Conservation (phyloP, 2,329 filamentous ascomycete genomes). For the Neonectria ditissima region DNA sequence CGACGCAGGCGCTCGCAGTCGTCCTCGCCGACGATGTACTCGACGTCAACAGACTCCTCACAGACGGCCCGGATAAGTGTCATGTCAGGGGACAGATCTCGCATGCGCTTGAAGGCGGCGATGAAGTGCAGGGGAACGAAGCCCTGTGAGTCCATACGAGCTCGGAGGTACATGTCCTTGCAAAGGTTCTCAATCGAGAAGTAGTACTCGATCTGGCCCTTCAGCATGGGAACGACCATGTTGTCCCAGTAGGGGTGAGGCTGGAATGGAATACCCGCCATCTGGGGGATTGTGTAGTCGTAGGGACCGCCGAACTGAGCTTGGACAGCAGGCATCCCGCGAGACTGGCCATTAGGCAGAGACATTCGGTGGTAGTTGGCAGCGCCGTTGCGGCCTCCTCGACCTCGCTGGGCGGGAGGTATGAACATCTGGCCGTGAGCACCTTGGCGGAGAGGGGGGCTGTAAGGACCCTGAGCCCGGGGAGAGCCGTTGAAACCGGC, state of each 20-base stretch:
- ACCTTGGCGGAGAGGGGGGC: conserved; percentile 58
- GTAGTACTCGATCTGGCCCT: conserved; percentile 83
- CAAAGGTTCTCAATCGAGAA: conserved; percentile 96
- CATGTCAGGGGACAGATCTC: conserved; percentile 65
- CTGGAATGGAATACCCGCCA: conserved; percentile 51
- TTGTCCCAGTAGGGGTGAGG: conserved; percentile 66
- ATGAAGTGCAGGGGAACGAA: conserved; percentile 87
- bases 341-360: conserved; percentile 51
- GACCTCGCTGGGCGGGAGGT: conserved; percentile 50
- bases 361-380: conserved; percentile 56
- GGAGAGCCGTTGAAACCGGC: conserved; percentile 49
- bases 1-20: conserved; percentile 82
- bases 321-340: conserved; percentile 52
- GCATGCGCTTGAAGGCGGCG: conserved; percentile 82
- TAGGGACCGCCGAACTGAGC: conserved; percentile 50
- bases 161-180: conserved; percentile 90
- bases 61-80: conserved; percentile 81
- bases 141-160: conserved; percentile 94
- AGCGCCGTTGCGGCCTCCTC: conserved; percentile 50
- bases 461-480: conserved; percentile 55
- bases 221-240: conserved; percentile 56
- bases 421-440: conserved; percentile 51
- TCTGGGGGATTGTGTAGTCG: conserved; percentile 57
- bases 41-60: conserved; percentile 77
- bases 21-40: conserved; percentile 81